phyloP scores from a whole-genome alignment of 139 green algal genomes.

The Limnomonas spitsbergensis region DNA sequence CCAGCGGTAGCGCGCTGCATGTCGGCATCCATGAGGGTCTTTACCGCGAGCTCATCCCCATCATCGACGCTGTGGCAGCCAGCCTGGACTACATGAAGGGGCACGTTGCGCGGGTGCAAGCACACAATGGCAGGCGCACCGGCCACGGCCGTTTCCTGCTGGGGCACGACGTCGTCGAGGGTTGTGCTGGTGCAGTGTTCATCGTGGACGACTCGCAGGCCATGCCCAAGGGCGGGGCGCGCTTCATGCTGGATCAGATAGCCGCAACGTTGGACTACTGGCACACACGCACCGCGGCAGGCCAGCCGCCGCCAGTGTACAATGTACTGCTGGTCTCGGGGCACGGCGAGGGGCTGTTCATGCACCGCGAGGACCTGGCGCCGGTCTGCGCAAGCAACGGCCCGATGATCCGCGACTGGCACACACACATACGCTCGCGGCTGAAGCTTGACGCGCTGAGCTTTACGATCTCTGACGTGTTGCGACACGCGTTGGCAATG shows the following conservation, averaged over 20 bases:
- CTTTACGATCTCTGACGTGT: not conserved
- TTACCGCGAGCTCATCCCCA: conserved; percentile 40
- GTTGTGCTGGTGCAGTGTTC: conserved; percentile 37
- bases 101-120: conserved; percentile 2
- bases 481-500: not conserved
- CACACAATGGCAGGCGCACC: conserved; percentile 24
- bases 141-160: conserved; percentile 44
- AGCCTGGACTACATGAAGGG: conserved; percentile 36
- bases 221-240: not conserved
- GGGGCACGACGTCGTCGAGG: conserved; percentile 36
- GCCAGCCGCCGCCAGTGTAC: not conserved
- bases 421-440: not conserved
- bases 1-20: conserved; percentile 40
- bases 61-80: conserved; percentile 33
- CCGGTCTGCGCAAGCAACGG: not conserved
- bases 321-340: conserved; percentile 3
- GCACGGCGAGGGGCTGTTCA: not conserved
- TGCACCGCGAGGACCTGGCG: not conserved
- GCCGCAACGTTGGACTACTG: conserved; percentile 2
- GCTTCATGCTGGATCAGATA: conserved; percentile 4
- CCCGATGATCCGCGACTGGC: not conserved
- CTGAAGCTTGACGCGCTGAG: not conserved
- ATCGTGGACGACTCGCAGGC: conserved; percentile 39
- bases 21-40: conserved; percentile 36
- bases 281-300: not conserved